phyloP scores from a whole-genome alignment of 148 eudicot species.

The Dianthus caryophyllus region DNA sequence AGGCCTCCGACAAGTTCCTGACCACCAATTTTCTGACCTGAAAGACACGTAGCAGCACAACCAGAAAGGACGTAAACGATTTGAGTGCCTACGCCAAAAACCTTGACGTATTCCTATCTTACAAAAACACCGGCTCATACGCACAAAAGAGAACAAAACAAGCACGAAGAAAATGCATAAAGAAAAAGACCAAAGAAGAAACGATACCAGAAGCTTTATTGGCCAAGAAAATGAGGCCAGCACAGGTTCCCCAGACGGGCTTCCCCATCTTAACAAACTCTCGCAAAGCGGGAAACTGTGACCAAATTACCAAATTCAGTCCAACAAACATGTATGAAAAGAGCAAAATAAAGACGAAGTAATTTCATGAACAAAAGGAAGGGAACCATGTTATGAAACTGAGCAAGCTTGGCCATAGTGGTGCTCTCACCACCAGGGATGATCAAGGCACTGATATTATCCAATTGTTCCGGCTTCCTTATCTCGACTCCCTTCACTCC shows the following conservation, averaged over 20 bases:
- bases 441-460: conserved; percentile 59
- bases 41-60: conserved; percentile 17
- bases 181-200: background rate
- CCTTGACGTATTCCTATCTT: no score
- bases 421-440: conserved; percentile 99
- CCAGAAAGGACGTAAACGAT: no score
- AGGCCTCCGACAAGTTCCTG: conserved; percentile 94
- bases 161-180: background rate
- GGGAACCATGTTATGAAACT: conserved; percentile 66
- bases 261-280: conserved; percentile 85
- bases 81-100: no score
- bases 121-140: background rate
- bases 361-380: background rate
- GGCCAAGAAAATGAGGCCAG: conserved; percentile 90
- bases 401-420: conserved; percentile 97
- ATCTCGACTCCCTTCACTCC: conserved; percentile 86
- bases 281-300: conserved; percentile 71
- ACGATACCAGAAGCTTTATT: conserved; percentile 63
- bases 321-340: no score
- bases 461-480: conserved; percentile 75
- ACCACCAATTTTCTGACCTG: conserved; percentile 96
- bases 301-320: background rate
- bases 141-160: background rate
- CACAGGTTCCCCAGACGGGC: conserved; percentile 98
- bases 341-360: no score